These are phyloP conservation scores for Fennellomyces sp. DNA, from an alignment of 371 early-diverging fungal species.

Conservation along the genomic window DNA sequence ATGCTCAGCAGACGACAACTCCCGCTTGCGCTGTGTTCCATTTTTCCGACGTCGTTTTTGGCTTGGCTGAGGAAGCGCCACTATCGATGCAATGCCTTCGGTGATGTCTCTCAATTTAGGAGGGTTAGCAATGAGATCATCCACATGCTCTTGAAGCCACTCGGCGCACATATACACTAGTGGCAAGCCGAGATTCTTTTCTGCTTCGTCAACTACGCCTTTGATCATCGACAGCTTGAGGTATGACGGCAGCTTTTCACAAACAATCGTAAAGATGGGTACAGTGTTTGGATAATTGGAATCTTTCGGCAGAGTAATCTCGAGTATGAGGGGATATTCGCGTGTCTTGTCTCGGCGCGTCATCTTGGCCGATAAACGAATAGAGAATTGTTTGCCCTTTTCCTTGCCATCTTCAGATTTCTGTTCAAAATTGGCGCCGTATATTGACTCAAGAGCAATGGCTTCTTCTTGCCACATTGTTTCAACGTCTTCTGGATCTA, in stretches of 20 bases:
- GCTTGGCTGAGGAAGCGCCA: background rate
- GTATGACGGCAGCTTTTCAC: constrained; percentile 71
- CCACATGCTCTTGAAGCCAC: constrained; percentile 70
- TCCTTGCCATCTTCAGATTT: constrained; percentile 23
- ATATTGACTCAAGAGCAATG: constrained; percentile 71
- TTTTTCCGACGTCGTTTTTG: background rate
- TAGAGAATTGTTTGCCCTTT: constrained; percentile 19
- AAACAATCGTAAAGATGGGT: constrained; percentile 68
- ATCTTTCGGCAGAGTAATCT: constrained; percentile 55
- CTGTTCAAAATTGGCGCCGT: constrained; percentile 37
- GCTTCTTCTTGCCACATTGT: constrained; percentile 54
- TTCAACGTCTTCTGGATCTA: constrained; percentile 45
- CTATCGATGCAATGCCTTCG: constrained; percentile 31
- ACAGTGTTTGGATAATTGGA: constrained; percentile 66
- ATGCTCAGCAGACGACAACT: constrained; percentile 5
- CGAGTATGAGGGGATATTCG: constrained; percentile 39
- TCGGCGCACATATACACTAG: constrained; percentile 69
- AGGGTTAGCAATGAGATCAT: constrained; percentile 59
- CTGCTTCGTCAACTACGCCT: constrained; percentile 58
- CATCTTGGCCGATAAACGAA: constrained; percentile 22
- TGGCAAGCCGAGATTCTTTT: constrained; percentile 62
- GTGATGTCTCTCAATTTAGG: constrained; percentile 61
- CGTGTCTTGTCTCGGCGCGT: constrained; percentile 23
- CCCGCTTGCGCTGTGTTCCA: background rate
- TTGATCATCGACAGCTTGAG: constrained; percentile 69